Evolutionary conservation across 208 protist genomes (phyloP).

Genomic region (Trypanosoma mega): DNA sequence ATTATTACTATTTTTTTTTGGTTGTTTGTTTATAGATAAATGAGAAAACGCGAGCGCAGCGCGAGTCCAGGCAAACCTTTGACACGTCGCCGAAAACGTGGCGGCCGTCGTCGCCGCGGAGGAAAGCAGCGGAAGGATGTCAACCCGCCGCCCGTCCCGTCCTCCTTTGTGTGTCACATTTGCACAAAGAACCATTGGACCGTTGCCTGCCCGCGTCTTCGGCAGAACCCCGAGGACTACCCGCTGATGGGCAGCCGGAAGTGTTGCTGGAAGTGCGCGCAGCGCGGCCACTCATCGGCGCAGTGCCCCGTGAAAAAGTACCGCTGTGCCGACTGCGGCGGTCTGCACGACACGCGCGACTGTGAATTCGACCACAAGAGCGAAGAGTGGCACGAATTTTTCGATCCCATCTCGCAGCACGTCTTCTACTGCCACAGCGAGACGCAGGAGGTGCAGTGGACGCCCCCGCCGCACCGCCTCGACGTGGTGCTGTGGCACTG

Average conservation of each 20-base stretch:
- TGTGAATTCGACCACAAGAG: constrained; percentile 75
- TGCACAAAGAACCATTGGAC: constrained; percentile 85
- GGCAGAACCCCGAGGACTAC: constrained; percentile 41
- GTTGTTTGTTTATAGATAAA: background rate
- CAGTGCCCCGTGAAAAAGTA: constrained; percentile 66
- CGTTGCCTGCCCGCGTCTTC: constrained; percentile 59
- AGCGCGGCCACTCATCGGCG: constrained; percentile 62
- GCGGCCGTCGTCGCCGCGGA: constrained; percentile 12
- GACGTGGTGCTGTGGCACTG: constrained; percentile 88
- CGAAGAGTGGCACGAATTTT: constrained; percentile 89
- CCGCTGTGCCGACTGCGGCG: constrained; percentile 77
- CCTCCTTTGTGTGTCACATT: constrained; percentile 74
- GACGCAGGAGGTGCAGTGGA: constrained; percentile 61
- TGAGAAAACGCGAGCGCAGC: constrained; percentile 31
- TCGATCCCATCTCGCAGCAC: constrained; percentile 47
- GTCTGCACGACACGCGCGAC: constrained; percentile 75
- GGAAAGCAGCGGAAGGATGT: constrained; percentile 10
- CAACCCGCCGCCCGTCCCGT: constrained; percentile 23
- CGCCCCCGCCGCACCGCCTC: constrained; percentile 56
- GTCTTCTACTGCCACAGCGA: constrained; percentile 80
- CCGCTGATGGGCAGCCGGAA: constrained; percentile 51
- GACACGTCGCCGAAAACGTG: constrained; percentile 21
- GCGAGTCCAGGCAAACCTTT: constrained; percentile 13
- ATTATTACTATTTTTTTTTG: constrained; percentile 11
- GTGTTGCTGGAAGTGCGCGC: constrained; percentile 77